A percentile compares a stretch with the other conserved stretches of the same genome.
These are phyloP conservation scores for Nicotiana paniculata DNA, from an alignment of 257 asterid species.

Conservation along the genomic window DNA sequence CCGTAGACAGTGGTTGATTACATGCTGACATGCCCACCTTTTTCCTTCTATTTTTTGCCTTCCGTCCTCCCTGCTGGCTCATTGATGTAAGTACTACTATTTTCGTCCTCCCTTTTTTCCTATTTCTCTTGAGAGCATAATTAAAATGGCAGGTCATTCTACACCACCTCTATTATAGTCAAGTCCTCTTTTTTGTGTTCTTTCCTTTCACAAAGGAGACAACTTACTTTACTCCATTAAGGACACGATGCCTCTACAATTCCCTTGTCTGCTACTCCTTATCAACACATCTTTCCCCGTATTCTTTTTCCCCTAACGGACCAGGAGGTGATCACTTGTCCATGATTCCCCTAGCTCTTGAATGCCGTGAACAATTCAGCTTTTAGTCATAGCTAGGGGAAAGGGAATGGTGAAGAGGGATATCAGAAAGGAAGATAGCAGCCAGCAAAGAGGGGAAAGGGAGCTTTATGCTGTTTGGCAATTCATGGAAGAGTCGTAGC, in stretches of 20 bases:
- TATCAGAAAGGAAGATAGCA: not conserved
- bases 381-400: not conserved
- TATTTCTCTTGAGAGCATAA: not conserved
- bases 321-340: not conserved
- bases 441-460: not conserved
- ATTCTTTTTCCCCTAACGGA: not conserved
- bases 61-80: not conserved
- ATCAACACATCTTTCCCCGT: not conserved
- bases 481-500: not conserved
- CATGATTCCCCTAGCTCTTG: not conserved
- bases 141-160: not conserved
- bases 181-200: not conserved
- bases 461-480: not conserved
- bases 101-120: not conserved
- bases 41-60: not conserved
- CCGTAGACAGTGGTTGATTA: not conserved
- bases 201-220: not conserved
- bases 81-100: not conserved
- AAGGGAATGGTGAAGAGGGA: not conserved
- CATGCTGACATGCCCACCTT: not conserved
- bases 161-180: not conserved
- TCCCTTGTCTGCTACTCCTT: not conserved
- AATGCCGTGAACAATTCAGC: not conserved
- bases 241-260: not conserved
- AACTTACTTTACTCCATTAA: not conserved